phyloP scores from a whole-genome alignment of 768 basidiomycete genomes.

The Kondoa subrosea region DNA sequence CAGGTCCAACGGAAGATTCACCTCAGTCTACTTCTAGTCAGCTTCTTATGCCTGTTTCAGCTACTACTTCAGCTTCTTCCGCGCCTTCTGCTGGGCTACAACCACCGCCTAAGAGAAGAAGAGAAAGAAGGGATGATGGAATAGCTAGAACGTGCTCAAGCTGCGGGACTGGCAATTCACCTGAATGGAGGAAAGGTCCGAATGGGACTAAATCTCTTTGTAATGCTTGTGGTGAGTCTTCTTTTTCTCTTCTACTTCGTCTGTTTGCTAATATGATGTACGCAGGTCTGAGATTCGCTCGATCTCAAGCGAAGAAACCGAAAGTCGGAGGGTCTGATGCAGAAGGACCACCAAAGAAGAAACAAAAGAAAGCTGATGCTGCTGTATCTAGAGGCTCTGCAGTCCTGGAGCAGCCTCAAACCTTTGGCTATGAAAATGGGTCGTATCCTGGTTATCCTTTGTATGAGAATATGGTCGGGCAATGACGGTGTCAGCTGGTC shows the following conservation, averaged over 20 bases:
- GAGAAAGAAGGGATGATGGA: background rate
- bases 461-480: background rate
- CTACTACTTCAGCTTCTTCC: background rate
- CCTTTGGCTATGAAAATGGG: background rate
- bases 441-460: background rate
- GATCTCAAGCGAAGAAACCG: conserved; percentile 8
- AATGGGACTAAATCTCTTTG: conserved; percentile 20
- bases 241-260: background rate
- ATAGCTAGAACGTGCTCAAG: conserved; percentile 8
- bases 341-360: background rate
- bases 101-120: too few relatives aligned
- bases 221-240: conserved; percentile 22
- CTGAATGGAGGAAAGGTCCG: conserved; percentile 18
- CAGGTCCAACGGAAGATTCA: background rate
- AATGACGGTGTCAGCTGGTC: too few relatives aligned
- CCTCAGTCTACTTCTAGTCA: background rate
- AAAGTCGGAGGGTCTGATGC: background rate
- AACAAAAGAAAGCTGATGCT: background rate
- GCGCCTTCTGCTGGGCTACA: background rate
- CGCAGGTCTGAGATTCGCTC: conserved; percentile 21
- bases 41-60: background rate
- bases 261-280: background rate
- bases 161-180: background rate
- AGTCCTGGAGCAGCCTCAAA: background rate
- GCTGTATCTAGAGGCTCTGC: background rate